These are phyloP conservation scores for Talaromyces sp. DNA, from an alignment of 2,329 filamentous ascomycete genomes.

Conservation along the genomic window DNA sequence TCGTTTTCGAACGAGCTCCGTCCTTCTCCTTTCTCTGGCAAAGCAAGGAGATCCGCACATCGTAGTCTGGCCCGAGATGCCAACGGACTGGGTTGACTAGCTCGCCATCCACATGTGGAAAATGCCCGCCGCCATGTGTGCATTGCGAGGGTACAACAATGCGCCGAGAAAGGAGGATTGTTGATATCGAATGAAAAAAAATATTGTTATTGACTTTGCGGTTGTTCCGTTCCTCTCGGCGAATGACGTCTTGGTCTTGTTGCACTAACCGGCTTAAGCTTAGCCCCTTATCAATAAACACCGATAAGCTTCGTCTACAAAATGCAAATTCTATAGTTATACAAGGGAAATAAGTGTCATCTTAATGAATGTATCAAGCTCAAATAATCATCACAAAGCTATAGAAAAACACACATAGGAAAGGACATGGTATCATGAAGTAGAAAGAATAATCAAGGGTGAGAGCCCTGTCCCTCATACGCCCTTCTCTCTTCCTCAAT, in stretches of 20 bases:
- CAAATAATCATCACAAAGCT: background rate
- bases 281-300: background rate
- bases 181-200: background rate
- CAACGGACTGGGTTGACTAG: slow-evolving; percentile 20
- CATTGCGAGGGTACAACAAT: slow-evolving; percentile 22
- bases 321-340: background rate
- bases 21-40: slow-evolving; percentile 21
- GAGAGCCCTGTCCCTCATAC: slow-evolving; percentile 27
- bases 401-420: background rate
- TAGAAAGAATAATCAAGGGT: slow-evolving; percentile 9
- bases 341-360: background rate
- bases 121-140: slow-evolving; percentile 37
- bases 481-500: slow-evolving; percentile 46
- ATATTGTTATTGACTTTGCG: background rate
- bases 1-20: slow-evolving; percentile 29
- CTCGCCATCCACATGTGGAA: slow-evolving; percentile 30
- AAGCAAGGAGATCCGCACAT: slow-evolving; percentile 36
- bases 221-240: background rate
- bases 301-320: background rate
- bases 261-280: background rate
- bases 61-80: slow-evolving; percentile 23
- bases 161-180: background rate
- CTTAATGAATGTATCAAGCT: background rate
- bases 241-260: background rate
- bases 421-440: background rate